These are phyloP conservation scores for Inonotus hispidus DNA, from an alignment of 1,284 basidiomycete species.

Conservation along the genomic window DNA sequence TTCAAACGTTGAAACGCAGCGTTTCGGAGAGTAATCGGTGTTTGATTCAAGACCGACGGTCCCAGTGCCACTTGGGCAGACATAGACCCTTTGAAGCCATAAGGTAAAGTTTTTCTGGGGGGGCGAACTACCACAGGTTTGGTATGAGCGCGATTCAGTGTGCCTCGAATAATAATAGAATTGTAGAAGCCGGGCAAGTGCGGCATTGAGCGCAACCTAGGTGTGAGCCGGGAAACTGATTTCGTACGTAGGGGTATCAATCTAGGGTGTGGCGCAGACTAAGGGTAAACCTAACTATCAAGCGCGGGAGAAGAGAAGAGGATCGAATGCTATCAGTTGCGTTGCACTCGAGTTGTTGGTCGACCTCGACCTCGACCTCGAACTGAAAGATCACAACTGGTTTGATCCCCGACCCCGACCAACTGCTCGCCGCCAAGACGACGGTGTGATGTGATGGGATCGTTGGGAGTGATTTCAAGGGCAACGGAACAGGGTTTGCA, in stretches of 20 bases:
- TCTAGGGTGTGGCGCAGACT: not conserved
- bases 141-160: not conserved
- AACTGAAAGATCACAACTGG: not conserved
- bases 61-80: not conserved
- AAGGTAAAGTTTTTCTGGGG: not conserved
- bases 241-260: not conserved
- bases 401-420: not conserved
- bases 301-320: not conserved
- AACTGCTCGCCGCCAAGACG: not conserved
- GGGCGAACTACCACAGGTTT: not conserved
- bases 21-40: not conserved
- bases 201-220: no score
- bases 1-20: not conserved
- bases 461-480: not conserved
- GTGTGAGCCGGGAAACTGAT: no score
- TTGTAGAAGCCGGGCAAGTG: not conserved
- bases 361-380: not conserved
- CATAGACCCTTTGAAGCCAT: no score
- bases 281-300: not conserved
- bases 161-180: not conserved
- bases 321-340: not conserved
- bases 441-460: not conserved
- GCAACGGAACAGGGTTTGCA: not conserved
- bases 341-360: no score
- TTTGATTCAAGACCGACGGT: not conserved